These are phyloP conservation scores for Rosa persica DNA, from an alignment of 306 rosid genomes.

Conservation along the genomic window DNA sequence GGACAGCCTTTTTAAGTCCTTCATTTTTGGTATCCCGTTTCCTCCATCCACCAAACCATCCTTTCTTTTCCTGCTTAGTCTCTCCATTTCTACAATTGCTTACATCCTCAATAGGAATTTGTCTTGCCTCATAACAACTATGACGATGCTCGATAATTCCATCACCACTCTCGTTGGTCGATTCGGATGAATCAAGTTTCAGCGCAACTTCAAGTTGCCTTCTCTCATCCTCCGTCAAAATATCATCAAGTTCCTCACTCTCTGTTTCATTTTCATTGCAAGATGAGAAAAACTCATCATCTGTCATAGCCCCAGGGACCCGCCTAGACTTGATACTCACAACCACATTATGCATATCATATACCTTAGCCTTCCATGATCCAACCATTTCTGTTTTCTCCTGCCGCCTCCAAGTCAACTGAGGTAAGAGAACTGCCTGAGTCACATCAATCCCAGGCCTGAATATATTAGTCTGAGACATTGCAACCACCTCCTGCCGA, in stretches of 20 bases:
- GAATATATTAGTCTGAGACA: conserved; percentile 93
- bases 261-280: conserved; percentile 86
- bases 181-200: conserved; percentile 67
- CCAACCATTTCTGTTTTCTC: conserved; percentile 92
- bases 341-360: conserved; percentile 95
- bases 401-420: conserved; percentile 93
- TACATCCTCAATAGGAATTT: conserved; percentile 67
- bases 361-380: conserved; percentile 90
- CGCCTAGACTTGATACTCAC: conserved; percentile 91
- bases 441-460: conserved; percentile 98
- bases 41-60: conserved; percentile 98
- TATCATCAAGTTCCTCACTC: conserved; percentile 70
- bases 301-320: conserved; percentile 98
- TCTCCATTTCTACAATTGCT: conserved; percentile 57
- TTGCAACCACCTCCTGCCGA: conserved; percentile 85
- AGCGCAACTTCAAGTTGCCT: conserved; percentile 89
- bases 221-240: conserved; percentile 91
- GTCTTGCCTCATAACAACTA: conserved; percentile 64
- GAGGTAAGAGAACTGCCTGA: conserved; percentile 96
- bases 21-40: conserved; percentile 70
- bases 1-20: conserved; percentile 53
- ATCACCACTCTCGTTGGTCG: conserved; percentile 55
- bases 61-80: conserved; percentile 77
- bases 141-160: conserved; percentile 63
- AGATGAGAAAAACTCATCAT: conserved; percentile 76